Evolutionary conservation across 2,329 filamentous ascomycete species (phyloP).

Genomic region (Diaporthe sp.): DNA sequence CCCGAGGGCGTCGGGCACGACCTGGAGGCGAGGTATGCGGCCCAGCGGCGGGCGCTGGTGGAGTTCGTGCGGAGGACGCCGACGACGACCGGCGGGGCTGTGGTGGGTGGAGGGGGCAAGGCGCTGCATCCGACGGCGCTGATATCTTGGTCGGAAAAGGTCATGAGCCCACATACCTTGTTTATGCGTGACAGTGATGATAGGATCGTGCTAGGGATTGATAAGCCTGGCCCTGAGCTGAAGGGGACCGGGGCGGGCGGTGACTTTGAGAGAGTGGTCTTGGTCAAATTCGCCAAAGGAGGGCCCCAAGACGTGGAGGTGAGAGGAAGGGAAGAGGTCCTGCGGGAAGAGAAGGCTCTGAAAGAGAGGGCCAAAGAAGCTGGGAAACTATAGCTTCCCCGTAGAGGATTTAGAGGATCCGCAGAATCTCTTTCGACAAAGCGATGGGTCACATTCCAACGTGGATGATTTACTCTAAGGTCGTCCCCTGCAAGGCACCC

Average conservation of each 20-base stretch:
- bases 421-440: background rate
- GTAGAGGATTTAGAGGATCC: background rate
- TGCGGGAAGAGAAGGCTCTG: constrained; percentile 56
- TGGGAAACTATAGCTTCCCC: constrained; percentile 22
- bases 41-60: constrained; percentile 63
- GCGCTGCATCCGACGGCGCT: constrained; percentile 50
- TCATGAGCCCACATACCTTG: constrained; percentile 66
- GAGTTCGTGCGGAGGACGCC: constrained; percentile 60
- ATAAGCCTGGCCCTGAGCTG: constrained; percentile 67
- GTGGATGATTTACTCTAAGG: background rate
- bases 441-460: too few relatives aligned
- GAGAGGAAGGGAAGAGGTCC: constrained; percentile 57
- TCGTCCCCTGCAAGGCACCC: too few relatives aligned
- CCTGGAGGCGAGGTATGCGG: constrained; percentile 48
- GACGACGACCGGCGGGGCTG: constrained; percentile 39
- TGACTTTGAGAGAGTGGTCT: constrained; percentile 68
- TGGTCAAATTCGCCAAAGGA: constrained; percentile 63
- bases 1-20: constrained; percentile 39
- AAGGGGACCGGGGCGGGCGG: constrained; percentile 59
- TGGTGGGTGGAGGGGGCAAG: constrained; percentile 48
- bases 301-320: constrained; percentile 66
- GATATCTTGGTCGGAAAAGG: constrained; percentile 69
- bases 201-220: constrained; percentile 64
- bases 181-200: constrained; percentile 56
- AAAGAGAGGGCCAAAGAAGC: constrained; percentile 43